Evolutionary conservation across 2,329 filamentous ascomycete species (phyloP).

Genomic region (Blumeriella jaapii): DNA sequence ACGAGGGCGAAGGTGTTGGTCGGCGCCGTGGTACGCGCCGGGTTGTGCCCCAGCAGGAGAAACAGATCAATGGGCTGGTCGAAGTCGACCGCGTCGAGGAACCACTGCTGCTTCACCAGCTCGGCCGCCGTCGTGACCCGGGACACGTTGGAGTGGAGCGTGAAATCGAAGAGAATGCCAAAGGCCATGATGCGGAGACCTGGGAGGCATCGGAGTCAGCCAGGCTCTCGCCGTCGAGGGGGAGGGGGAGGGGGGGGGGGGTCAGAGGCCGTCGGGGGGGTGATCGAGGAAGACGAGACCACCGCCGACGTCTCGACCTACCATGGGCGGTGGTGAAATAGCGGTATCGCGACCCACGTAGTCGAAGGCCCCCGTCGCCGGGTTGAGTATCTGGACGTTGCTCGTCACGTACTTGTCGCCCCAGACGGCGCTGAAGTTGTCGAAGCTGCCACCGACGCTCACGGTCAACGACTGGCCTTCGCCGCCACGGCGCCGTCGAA

Average conservation of each 20-base stretch:
- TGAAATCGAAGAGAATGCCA: constrained; percentile 90
- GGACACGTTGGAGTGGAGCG: constrained; percentile 79
- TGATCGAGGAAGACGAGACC: no score
- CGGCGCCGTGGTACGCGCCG: constrained; percentile 39
- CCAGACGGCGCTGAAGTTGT: constrained; percentile 71
- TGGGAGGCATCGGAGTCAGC: neutral
- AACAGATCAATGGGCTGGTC: constrained; percentile 71
- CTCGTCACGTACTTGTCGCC: constrained; percentile 70
- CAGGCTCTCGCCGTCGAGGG: no score
- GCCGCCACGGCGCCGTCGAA: neutral
- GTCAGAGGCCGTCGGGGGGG: no score
- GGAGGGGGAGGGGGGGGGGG: no score
- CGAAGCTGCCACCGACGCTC: constrained; percentile 18
- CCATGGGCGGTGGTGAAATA: constrained; percentile 84
- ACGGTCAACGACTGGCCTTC: neutral
- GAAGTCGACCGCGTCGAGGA: constrained; percentile 59
- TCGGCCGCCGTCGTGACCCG: constrained; percentile 67
- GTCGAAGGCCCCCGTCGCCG: constrained; percentile 53
- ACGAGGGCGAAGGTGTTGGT: constrained; percentile 67
- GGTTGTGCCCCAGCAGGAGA: constrained; percentile 73
- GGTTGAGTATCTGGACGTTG: constrained; percentile 77
- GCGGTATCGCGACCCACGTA: constrained; percentile 73
- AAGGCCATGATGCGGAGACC: constrained; percentile 32
- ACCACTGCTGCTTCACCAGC: constrained; percentile 75
- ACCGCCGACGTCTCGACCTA: constrained; percentile 25